Evolutionary conservation across 352 stramenopile species (phyloP), one percentile per base, ranked within the genome.

Genomic region (Phytophthora brassicae): DNA sequence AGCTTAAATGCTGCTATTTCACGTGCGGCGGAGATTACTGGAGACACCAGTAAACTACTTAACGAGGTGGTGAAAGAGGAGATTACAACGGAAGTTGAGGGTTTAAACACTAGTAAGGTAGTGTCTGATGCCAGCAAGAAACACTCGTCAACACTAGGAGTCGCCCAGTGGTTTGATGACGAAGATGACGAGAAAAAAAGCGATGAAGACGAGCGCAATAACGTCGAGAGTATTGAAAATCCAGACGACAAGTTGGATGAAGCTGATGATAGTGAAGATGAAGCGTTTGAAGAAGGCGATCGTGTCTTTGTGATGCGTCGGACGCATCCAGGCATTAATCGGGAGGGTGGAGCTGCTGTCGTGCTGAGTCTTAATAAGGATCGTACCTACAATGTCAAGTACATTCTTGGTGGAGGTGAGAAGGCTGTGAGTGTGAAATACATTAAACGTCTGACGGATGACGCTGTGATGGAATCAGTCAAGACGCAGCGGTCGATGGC

Each of bases 361-460:
- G 66, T 95, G 13, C 48, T 68, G 36, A 51, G 68, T 7, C 60
- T 64, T 26, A 88, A 91, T 53, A 77, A 80, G 8, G 84, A 93
- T 41, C 79, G 74, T 44, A 81, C 80, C 14, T 93, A 92, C 68
- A 75, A 88, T 50, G 72, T 95, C 56, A 95, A 95, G 71, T 95
- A 93, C 60, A 59, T 95, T 39, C 69, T 95, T 11, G 86, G 86
- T 16, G 84, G 86, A 0, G 76, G 69, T 16, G 86, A 95, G 63
- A 93, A 92, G 63, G 63, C 61, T 26, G 77, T 95, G 2, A 68
- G 64, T 14, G 62, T 73, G 0, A 66, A 74, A 36, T 94, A 88
- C 56, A 79, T 95, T 3, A 77, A 70, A 33, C 67, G 75, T 5
- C 64, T 90, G 29, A 94, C 84, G 1, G 86, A 95, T 23, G 72